Conservation (phyloP, 192 early-diverging fungal genomes). For the Mortierella alpina region DNA sequence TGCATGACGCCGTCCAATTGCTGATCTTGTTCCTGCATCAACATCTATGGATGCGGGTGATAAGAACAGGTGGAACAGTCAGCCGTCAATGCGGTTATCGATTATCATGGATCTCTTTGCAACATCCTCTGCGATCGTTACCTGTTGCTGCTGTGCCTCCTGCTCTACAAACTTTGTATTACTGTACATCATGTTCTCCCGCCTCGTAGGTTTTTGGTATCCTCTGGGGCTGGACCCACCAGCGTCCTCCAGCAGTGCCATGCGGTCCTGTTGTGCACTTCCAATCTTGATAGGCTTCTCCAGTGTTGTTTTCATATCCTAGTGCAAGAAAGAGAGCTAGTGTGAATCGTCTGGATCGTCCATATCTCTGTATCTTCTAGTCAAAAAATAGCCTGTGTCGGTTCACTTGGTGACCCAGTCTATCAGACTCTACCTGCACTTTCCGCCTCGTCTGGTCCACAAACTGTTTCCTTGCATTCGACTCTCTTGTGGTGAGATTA, state of each 20-base stretch:
- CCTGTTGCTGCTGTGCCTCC: conserved; percentile 46
- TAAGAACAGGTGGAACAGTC: neutral
- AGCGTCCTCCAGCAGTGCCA: conserved; percentile 38
- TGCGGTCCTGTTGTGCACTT: conserved; percentile 32
- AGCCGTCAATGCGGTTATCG: neutral
- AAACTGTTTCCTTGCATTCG: conserved; percentile 55
- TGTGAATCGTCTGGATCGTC: neutral
- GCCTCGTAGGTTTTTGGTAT: conserved; percentile 38
- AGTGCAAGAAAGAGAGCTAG: neutral
- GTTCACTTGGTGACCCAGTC: neutral
- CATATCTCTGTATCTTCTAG: neutral
- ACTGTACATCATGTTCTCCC: conserved; percentile 54
- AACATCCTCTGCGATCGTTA: neutral
- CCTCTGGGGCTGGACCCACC: conserved; percentile 42
- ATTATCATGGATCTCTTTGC: no score
- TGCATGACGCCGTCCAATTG: conserved; percentile 67
- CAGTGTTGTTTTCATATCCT: conserved; percentile 48
- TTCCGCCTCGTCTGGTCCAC: conserved; percentile 47
- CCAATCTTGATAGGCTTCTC: conserved; percentile 51
- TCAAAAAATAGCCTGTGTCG: conserved; percentile 1
- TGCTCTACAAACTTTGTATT: conserved; percentile 52
- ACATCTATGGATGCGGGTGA: conserved; percentile 41
- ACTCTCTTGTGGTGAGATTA: conserved; percentile 49
- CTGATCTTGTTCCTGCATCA: conserved; percentile 69
- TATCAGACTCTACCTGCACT: conserved; percentile 22